A percentile compares a stretch with the other conserved stretches of the same genome.
phyloP scores from a whole-genome alignment of 768 basidiomycete genomes.

The Suillus brevipes region DNA sequence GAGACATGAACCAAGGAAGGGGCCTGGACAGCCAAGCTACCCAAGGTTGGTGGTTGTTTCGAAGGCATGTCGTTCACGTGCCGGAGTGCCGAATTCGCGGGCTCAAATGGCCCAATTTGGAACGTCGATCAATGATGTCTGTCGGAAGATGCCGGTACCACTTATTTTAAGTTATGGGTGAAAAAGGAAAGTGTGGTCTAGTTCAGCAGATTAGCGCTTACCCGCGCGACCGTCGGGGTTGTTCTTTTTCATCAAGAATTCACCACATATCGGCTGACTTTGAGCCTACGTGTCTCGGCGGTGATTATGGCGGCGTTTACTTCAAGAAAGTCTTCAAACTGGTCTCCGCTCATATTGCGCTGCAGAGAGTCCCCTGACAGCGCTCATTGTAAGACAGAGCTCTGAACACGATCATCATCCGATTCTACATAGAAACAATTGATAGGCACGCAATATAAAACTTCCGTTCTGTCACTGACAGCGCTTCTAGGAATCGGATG shows the following conservation, averaged over 20 bases:
- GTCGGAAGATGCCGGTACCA: constrained; percentile 2
- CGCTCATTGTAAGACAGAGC: no score
- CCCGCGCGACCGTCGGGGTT: constrained; percentile 2
- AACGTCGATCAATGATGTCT: constrained; percentile 8
- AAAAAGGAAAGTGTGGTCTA: constrained; percentile 34
- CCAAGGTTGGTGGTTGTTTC: constrained; percentile 50
- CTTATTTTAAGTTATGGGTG: not conserved
- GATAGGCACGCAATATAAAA: constrained; percentile 2
- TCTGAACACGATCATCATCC: no score
- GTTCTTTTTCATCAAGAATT: constrained; percentile 4
- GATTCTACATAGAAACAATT: not conserved
- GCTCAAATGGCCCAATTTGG: constrained; percentile 15
- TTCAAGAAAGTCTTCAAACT: not conserved
- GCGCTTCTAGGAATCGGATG: not conserved
- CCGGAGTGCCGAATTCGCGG: constrained; percentile 28
- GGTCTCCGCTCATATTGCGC: not conserved
- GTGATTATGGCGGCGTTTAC: constrained; percentile 9
- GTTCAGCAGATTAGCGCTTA: constrained; percentile 8
- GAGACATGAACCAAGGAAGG: constrained; percentile 70
- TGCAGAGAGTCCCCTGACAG: not conserved
- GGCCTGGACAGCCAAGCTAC: constrained; percentile 68
- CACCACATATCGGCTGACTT: constrained; percentile 1
- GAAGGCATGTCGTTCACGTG: constrained; percentile 38
- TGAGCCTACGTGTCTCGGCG: constrained; percentile 2
- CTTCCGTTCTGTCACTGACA: not conserved